Percentiles rank a stretch among this genome's conserved stretches.
These are phyloP conservation scores for Colletotrichum incanum DNA, from an alignment of 2,329 filamentous ascomycete species.

Conservation along the genomic window DNA sequence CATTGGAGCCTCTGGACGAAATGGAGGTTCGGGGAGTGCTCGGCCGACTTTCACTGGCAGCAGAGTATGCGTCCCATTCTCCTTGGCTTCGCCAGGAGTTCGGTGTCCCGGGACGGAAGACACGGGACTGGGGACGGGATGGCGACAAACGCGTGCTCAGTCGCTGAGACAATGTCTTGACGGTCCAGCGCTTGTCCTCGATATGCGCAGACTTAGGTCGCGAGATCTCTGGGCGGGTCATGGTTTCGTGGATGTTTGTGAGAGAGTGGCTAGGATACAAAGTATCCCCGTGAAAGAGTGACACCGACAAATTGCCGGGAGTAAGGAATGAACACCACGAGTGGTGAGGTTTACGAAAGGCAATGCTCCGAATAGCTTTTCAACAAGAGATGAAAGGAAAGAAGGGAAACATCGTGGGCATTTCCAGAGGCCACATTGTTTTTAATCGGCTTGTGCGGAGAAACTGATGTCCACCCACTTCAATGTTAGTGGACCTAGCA, in stretches of 20 bases:
- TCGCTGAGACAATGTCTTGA: not conserved
- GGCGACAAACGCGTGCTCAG: not conserved
- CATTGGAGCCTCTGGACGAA: not conserved
- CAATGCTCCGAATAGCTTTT: not conserved
- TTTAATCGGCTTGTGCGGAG: not conserved
- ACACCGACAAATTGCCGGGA: slow-evolving; percentile 16
- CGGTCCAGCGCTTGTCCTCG: slow-evolving; percentile 13
- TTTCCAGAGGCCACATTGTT: not conserved
- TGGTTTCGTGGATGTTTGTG: not conserved
- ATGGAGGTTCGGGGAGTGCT: not conserved
- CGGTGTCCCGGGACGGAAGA: slow-evolving; percentile 8
- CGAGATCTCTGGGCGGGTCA: slow-evolving; percentile 16
- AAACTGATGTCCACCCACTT: not conserved
- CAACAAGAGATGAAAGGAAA: not conserved
- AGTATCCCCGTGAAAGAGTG: slow-evolving; percentile 16
- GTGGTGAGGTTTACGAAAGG: not conserved
- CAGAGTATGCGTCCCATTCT: slow-evolving; percentile 30
- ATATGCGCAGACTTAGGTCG: slow-evolving; percentile 7
- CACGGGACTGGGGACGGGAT: not conserved
- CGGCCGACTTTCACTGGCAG: slow-evolving; percentile 11
- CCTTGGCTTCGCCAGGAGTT: slow-evolving; percentile 27
- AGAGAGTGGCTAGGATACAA: slow-evolving; percentile 12
- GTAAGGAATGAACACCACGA: slow-evolving; percentile 12
- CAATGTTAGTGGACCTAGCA: not conserved
- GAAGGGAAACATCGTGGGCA: not conserved